Base-by-base conservation (phyloP, 768 basidiomycete genomes). In the Russula virescens region DNA sequence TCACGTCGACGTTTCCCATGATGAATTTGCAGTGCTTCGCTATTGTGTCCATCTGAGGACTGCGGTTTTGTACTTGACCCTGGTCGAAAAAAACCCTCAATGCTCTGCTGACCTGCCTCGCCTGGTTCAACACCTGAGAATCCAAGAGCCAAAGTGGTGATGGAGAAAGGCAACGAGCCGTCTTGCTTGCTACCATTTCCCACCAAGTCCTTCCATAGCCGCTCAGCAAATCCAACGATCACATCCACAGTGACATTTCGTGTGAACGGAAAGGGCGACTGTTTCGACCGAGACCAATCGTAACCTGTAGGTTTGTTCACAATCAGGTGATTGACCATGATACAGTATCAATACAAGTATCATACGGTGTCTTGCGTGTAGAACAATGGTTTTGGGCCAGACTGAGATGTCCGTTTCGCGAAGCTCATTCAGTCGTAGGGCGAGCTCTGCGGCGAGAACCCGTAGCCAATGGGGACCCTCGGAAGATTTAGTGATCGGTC, bases 371-470 rank as follows among this genome's bases (percentile, higher is more conserved):
- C 89, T 79, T 31, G 85, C 81, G 66, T 87, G 84, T 35, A 99
- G 75, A 19, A 89, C 92, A 49, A 99, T 78, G 0, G 90, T 89
- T 74, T 92, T 98, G 0, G 97, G 97, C 97, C 96, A 96, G 9
- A 92, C 69, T 47, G 86, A 87, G 0, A 89, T 85, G 16, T 82
- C 81, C 1, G 76, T 74, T 62, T 88, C 81, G 2, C 97, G 78
- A 1, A 90, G 91, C 61, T 98, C 93, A 38, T 83, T 85, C 38
- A 99, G 78, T 52, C 97, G 80, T 10, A 95, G 78, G 7, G 90
- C 85, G 21, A 99, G 80, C 69, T 99, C 97, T 16, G 94, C 91
- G 38, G 94, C 88, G 28, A 98, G 82, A 11, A 98, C 88, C 11
- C 88, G 81, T 50, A 99, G 83, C 97, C 97, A 98, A 59, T 93